Percentiles rank a stretch among this genome's conserved stretches.
phyloP scores from a whole-genome alignment of 1,284 basidiomycete species.

The Ceratobasidium sp. region DNA sequence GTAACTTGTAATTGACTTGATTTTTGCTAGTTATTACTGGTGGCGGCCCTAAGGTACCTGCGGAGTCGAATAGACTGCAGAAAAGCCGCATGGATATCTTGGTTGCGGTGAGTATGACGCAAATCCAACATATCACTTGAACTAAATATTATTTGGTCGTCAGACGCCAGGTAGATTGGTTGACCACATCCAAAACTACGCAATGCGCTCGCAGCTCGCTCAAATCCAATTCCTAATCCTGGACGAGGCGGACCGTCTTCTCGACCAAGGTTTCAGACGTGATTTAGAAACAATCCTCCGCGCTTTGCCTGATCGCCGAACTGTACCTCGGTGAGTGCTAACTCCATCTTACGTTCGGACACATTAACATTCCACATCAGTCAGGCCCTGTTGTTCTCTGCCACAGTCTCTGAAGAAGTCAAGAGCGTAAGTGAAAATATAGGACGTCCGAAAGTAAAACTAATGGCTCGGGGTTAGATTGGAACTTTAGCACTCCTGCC shows the following conservation, averaged over 20 bases:
- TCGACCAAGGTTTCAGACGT: slow-evolving; percentile 96
- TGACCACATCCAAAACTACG: slow-evolving; percentile 57
- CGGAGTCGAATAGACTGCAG: slow-evolving; percentile 53
- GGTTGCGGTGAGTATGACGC: slow-evolving; percentile 43
- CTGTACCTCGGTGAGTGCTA: slow-evolving; percentile 53
- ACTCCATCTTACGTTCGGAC: slow-evolving; percentile 54
- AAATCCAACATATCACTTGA: not conserved
- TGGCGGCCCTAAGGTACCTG: slow-evolving; percentile 58
- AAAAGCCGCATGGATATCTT: slow-evolving; percentile 50
- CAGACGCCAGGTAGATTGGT: slow-evolving; percentile 60
- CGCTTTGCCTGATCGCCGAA: slow-evolving; percentile 68
- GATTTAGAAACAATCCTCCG: slow-evolving; percentile 83
- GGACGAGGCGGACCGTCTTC: slow-evolving; percentile 94
- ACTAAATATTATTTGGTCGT: not conserved
- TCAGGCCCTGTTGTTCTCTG: slow-evolving; percentile 60
- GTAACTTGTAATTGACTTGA: slow-evolving; percentile 48
- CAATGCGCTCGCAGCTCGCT: slow-evolving; percentile 51
- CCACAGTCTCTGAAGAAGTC: slow-evolving; percentile 58
- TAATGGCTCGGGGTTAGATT: slow-evolving; percentile 4
- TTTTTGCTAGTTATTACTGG: slow-evolving; percentile 54
- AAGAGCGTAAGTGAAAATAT: slow-evolving; percentile 54
- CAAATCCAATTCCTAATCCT: slow-evolving; percentile 69
- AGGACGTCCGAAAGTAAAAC: not conserved
- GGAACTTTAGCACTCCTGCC: slow-evolving; percentile 55
- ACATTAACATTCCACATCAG: slow-evolving; percentile 50